Evolutionary conservation across 1,284 basidiomycete species (phyloP), one percentile per base, ranked within the genome.

Genomic region (Melanopsichium pennsylvanicum): DNA sequence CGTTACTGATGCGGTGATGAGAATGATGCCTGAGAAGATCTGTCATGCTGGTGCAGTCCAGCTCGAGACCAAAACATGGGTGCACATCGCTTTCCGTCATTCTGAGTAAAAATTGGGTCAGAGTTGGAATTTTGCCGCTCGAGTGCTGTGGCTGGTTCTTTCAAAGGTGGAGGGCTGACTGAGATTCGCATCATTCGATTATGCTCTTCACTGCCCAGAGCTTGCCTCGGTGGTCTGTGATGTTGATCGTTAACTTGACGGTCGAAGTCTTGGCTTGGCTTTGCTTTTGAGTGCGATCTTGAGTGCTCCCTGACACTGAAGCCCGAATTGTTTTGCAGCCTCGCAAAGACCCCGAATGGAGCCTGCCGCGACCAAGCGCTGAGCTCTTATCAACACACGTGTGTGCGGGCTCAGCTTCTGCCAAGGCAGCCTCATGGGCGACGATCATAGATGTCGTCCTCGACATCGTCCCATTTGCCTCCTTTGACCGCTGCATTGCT

Each of bases 101-200:
- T 35, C 16, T 8, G 25, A 29, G 15, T 18, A 27, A 18, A 18
- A 11, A 48, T 59, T 52, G 49, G 54, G 40, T 60, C 58, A 60
- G 49, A 45, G 31, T 52, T 18, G 36, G 22, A 21, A 22, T 39
- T 26, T 35, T 40, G 15, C 32, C 16, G 21, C 22, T 29, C 42
- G 31, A 32, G 22, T 42, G 38, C 22, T 27, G 11, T 13, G 27
- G 13, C 27, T 29, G 27, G 8, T 7, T 13, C 13, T 11, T 9
- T 39, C 13, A n/a, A 32, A 51, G 44, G 49, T 59, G 56, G 56
- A 59, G 56, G 56, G 39, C 12, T 59, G 56, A 59, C 48, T 46
- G 48, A 39, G 39, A 46, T 37, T 18, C 26, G 56, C 48, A 59
- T 51, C 47, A 45, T 51, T 44, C 16, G 6, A 22, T 13, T 22